phyloP scores from a whole-genome alignment of 495 filamentous ascomycete species.

The Podospora anserina region DNA sequence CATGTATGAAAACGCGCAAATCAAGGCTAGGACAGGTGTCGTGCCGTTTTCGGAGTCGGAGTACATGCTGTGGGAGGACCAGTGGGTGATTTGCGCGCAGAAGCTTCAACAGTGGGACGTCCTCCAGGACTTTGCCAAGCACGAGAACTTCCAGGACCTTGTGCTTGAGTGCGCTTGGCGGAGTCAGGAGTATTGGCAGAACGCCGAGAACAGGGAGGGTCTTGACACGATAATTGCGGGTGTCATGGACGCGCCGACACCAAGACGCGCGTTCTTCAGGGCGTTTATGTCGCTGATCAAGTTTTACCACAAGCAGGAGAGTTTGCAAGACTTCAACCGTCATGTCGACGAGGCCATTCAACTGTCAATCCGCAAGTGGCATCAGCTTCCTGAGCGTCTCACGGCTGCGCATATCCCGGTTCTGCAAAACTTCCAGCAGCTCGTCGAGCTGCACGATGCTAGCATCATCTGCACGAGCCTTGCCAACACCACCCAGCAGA shows the following conservation, averaged over 20 bases:
- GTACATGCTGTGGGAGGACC: conserved; percentile 99
- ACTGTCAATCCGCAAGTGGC: conserved; percentile 95
- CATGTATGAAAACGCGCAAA: conserved; percentile 93
- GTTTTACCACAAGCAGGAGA: conserved; percentile 82
- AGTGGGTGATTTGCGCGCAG: conserved; percentile 95
- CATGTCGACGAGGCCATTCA: conserved; percentile 96
- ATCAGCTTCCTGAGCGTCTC: conserved; percentile 87
- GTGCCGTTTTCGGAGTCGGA: conserved; percentile 94
- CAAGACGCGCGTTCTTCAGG: conserved; percentile 90
- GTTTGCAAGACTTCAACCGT: conserved; percentile 72
- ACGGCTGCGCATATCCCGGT: conserved; percentile 95
- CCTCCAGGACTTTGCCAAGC: conserved; percentile 94
- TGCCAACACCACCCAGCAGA: conserved; percentile 72
- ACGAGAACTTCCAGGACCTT: conserved; percentile 98
- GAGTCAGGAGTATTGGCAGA: conserved; percentile 87
- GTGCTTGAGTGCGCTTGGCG: conserved; percentile 93
- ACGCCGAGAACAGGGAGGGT: conserved; percentile 77
- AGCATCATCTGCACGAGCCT: conserved; percentile 92
- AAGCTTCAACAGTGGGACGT: conserved; percentile 99
- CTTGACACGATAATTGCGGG: conserved; percentile 89
- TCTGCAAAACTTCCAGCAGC: conserved; percentile 93
- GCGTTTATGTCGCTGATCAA: conserved; percentile 96
- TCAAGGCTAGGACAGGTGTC: conserved; percentile 89
- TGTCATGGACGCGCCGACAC: conserved; percentile 94
- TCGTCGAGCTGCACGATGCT: conserved; percentile 98